Base-by-base conservation (phyloP, 352 stramenopile genomes). In the Phytopythium delawarense region DNA sequence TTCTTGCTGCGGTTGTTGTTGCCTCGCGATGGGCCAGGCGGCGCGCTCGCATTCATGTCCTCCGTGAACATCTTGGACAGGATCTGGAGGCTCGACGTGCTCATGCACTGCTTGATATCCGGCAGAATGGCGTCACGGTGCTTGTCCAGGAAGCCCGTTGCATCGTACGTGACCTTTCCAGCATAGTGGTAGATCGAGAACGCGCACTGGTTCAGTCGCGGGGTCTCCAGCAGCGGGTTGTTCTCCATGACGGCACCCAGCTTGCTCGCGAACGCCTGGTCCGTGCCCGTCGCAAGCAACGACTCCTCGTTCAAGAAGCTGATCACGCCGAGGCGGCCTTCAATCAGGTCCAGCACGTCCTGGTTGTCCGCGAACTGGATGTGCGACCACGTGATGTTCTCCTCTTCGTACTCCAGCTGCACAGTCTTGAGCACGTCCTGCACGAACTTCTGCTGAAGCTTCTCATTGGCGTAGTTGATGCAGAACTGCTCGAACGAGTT, bases 401-500 rank as follows among this genome's bases (percentile, higher is more conserved):
- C 91, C 52, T 96, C 84, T 66, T 97, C 89, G 74, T 97, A 97
- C 64, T 96, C 88, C 21, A 87, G 70, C 63, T 97, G 84, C 23
- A 95, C 87, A 2, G 95, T 89, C 74, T 98, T 98, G 30, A 99
- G 85, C 58, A 97, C 94, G 46, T 97, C 87, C 64, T 91, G 81
- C 5, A 89, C 79, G 56, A 92, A 94, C 59, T 91, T 90, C 59
- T 94, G 83, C 64, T 97, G 91, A 44, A 97, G 62, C 65, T 96
- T 97, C 64, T 97, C 91, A 63, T 97, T 97, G 40, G 82, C 89
- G 54, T 94, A 97, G 70, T 97, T 97, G 71, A 97, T 97, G 70
- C 91, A 97, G 40, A 97, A 92, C 67, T 96, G 89, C 72, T 97
- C 89, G 62, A 96, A 97, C 59, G 88, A 91, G 67, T 98, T 98